These are phyloP conservation scores for Sphagnum contortum DNA, from an alignment of 225 moss, liverwort and hornwort genomes.

Conservation along the genomic window DNA sequence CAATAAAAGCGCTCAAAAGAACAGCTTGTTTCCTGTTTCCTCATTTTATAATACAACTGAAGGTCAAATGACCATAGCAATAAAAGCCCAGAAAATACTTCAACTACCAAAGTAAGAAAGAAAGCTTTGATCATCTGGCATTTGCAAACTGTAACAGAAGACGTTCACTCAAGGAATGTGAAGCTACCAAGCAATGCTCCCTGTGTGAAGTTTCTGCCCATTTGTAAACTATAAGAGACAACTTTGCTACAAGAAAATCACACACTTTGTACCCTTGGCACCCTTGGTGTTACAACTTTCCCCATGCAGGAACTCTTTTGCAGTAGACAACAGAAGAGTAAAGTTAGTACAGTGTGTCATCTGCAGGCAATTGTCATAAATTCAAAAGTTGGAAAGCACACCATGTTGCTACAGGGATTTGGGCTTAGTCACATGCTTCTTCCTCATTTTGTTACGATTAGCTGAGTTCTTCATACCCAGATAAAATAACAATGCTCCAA, in stretches of 20 bases:
- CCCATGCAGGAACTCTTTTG: conserved; percentile 26
- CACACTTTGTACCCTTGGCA: conserved; percentile 1
- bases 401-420: conserved; percentile 31
- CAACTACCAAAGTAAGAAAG: too few species aligned
- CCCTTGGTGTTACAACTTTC: conserved; percentile 1
- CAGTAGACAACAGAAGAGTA: conserved; percentile 13
- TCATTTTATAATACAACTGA: too few species aligned
- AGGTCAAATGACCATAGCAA: too few species aligned
- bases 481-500: conserved; percentile 51
- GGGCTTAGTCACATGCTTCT: conserved; percentile 41
- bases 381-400: conserved; percentile 16
- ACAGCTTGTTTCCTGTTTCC: too few species aligned
- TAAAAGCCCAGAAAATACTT: too few species aligned
- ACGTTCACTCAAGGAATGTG: too few species aligned
- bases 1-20: too few species aligned
- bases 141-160: too few species aligned
- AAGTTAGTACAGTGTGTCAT: conserved; percentile 12
- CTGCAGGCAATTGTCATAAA: conserved; percentile 23
- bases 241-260: background rate
- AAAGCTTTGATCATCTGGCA: too few species aligned
- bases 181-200: too few species aligned
- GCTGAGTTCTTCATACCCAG: conserved; percentile 58
- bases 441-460: conserved; percentile 33
- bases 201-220: too few species aligned
- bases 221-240: too few species aligned